Evolutionary conservation across 208 protist species (phyloP).

Genomic region (Phytomonas sp.): DNA sequence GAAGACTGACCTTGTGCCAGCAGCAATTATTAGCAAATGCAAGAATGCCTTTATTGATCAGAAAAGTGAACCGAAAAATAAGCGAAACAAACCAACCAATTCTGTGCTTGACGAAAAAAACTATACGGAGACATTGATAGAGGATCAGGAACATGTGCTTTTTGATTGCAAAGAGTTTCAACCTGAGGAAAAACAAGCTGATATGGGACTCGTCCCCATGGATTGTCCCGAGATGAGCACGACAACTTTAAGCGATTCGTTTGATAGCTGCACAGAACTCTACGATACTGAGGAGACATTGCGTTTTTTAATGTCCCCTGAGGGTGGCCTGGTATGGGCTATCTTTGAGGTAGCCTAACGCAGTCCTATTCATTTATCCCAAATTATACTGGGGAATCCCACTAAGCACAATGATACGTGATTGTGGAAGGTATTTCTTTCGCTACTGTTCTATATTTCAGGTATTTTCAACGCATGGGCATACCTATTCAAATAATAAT

Average conservation of each 20-base stretch:
- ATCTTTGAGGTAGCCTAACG: slow-evolving; percentile 52
- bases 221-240: slow-evolving; percentile 23
- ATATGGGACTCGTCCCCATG: slow-evolving; percentile 9
- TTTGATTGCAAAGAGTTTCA: not conserved
- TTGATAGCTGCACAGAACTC: slow-evolving; percentile 3
- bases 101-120: slow-evolving; percentile 46
- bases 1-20: slow-evolving; percentile 40
- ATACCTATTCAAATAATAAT: not conserved
- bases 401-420: not conserved
- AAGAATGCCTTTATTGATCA: slow-evolving; percentile 38
- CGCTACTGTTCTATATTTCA: not conserved
- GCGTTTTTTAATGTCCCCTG: slow-evolving; percentile 34
- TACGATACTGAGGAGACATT: slow-evolving; percentile 60
- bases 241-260: not conserved
- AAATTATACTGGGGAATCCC: not conserved
- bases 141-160: slow-evolving; percentile 19
- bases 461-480: not conserved
- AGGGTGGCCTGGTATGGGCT: slow-evolving; percentile 65
- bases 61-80: not conserved
- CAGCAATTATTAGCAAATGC: slow-evolving; percentile 65
- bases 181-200: not conserved
- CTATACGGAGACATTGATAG: slow-evolving; percentile 25
- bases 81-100: slow-evolving; percentile 10
- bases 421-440: not conserved
- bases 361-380: not conserved